Evolutionary conservation across 1,139 yeast species (phyloP).

Genomic region (Kodamaea alishanica): DNA sequence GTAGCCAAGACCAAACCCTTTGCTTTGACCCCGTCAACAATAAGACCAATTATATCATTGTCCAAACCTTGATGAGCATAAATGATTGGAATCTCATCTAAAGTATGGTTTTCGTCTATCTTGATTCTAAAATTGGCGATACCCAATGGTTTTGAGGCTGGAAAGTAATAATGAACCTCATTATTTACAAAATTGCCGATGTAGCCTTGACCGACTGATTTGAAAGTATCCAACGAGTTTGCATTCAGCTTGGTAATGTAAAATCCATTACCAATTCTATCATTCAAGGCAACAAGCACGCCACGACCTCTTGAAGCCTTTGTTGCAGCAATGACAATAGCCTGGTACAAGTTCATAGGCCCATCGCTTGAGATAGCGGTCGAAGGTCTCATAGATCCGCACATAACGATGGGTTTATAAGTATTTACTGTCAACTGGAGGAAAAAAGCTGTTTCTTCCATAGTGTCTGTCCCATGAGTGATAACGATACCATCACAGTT

Average conservation of each 20-base stretch:
- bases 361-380: constrained; percentile 70
- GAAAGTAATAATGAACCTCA: constrained; percentile 61
- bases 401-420: constrained; percentile 59
- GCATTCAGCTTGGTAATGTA: constrained; percentile 70
- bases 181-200: constrained; percentile 67
- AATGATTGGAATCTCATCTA: constrained; percentile 49
- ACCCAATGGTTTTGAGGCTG: constrained; percentile 58
- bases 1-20: constrained; percentile 63
- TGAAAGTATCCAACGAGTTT: constrained; percentile 65
- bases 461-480: constrained; percentile 71
- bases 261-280: constrained; percentile 64
- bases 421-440: constrained; percentile 56
- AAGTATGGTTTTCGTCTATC: constrained; percentile 18
- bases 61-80: constrained; percentile 63
- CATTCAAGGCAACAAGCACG: constrained; percentile 60
- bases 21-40: constrained; percentile 39
- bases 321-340: constrained; percentile 59
- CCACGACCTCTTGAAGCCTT: constrained; percentile 54
- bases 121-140: constrained; percentile 38
- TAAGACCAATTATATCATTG: constrained; percentile 42
- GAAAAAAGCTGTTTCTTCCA: constrained; percentile 70
- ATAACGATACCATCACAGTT: constrained; percentile 57
- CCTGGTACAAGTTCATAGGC: constrained; percentile 69
- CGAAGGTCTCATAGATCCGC: constrained; percentile 73
- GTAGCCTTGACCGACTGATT: constrained; percentile 65